phyloP scores from a whole-genome alignment of 192 early-diverging fungal species.

The Dimargaris xerosporica region DNA sequence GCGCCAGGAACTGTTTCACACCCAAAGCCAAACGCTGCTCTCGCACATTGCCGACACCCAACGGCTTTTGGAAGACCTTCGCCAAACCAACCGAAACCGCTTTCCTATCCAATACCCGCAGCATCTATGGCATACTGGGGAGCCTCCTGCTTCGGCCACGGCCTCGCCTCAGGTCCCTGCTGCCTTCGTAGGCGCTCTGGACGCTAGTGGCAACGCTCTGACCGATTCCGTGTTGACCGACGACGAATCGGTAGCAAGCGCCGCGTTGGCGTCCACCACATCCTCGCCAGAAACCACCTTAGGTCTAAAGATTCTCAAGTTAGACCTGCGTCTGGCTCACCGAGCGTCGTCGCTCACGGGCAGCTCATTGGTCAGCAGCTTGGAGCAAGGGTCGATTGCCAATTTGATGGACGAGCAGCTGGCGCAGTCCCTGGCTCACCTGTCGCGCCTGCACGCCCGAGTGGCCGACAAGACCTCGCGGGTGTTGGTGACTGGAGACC shows the following conservation, averaged over 20 bases:
- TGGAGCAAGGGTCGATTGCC: conserved; percentile 54
- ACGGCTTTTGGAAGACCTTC: conserved; percentile 48
- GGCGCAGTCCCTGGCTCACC: conserved; percentile 48
- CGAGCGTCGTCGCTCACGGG: conserved; percentile 30
- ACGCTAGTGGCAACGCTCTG: conserved; percentile 15
- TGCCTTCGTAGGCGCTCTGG: conserved; percentile 18
- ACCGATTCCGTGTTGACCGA: conserved; percentile 18
- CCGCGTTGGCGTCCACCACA: not conserved
- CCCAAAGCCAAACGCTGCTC: conserved; percentile 56
- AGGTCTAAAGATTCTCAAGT: conserved; percentile 41
- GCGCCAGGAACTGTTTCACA: conserved; percentile 54
- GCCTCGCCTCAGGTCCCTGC: not conserved
- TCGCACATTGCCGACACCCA: conserved; percentile 47
- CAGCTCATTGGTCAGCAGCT: conserved; percentile 33
- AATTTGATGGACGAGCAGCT: conserved; percentile 55
- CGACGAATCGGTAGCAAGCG: conserved; percentile 9
- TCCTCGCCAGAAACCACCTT: conserved; percentile 14
- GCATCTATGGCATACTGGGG: conserved; percentile 16
- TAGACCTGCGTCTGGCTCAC: conserved; percentile 54
- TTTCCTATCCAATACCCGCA: conserved; percentile 56
- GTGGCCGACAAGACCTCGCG: conserved; percentile 82
- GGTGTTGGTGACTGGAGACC: conserved; percentile 92
- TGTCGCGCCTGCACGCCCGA: conserved; percentile 69
- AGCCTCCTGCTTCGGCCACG: conserved; percentile 6
- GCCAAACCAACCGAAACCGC: conserved; percentile 45